Base-by-base conservation (phyloP, 2,329 filamentous ascomycete species). In the Teratosphaeria pseudoeucalypti region DNA sequence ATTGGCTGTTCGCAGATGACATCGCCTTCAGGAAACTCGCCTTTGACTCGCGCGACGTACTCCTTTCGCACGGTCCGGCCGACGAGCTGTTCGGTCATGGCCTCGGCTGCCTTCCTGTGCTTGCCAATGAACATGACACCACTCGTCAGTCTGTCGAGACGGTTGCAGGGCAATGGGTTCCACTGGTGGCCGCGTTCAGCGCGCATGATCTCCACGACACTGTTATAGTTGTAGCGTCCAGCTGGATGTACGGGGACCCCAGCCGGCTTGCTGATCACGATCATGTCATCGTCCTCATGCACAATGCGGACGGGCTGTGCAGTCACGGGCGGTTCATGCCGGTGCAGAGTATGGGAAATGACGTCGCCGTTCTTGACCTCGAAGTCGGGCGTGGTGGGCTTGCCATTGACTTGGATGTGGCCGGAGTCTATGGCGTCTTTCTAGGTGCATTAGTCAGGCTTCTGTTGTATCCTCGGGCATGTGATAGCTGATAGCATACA, bases 41-140 rank as follows among this genome's bases (percentile, higher is more conserved):
- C 94, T 64, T 89, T 88, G 10, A 97, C 94, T 47, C 94, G 83
- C 2, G 92, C 92, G 27, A 99, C 80, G 70, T 99, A 99, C 73
- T 99, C 94, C 73, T 99, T 99, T 67, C 90, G 86, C 43, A 99
- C 89, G 0, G 87, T 92, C 39, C 94, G 82, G 5, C 82, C 82
- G 65, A 85, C 83, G 60, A 99, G 89, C 73, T 96, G 88, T 52
- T 81, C 77, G 58, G 86, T 85, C 65, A 99, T 81, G 34, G 80
- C 79, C 64, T 92, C 90, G 0, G 94, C 92, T 0, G 89, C 89
- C 68, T 85, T 83, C 43, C 86, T 81, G 63, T 89, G 85, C 76
- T 99, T 99, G 32, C 88, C 94, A 67, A 99, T 86, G 73, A 99
- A 99, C 92, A 99, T 97, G 71, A 99, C 89, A 55, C 94, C 94